A percentile compares a stretch with the other conserved stretches of the same genome.
Conservation (phyloP, 2,329 filamentous ascomycete species). For the Calonectria honghensis region DNA sequence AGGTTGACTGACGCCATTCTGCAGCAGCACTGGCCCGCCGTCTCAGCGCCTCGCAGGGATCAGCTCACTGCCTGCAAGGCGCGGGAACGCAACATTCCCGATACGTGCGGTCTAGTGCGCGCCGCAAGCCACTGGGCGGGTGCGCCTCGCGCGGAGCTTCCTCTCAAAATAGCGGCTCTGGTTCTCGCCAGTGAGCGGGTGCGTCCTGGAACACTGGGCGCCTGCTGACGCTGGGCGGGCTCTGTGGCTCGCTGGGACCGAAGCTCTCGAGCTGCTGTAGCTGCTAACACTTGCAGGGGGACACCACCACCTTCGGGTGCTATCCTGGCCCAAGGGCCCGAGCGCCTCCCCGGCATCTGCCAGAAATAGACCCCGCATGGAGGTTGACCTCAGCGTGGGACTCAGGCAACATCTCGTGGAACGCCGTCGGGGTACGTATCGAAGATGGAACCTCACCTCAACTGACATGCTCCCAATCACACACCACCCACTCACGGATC, state of each 20-base stretch:
- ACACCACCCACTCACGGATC: constrained; percentile 29
- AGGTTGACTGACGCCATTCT: constrained; percentile 42
- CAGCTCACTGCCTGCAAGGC: constrained; percentile 35
- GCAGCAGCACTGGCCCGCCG: constrained; percentile 32
- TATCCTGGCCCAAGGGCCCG: constrained; percentile 33
- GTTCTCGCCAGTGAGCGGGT: constrained; percentile 11
- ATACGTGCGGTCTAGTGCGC: constrained; percentile 36
- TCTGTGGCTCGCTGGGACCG: constrained; percentile 9
- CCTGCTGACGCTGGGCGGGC: constrained; percentile 25
- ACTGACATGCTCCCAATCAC: constrained; percentile 31
- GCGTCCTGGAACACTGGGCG: constrained; percentile 21
- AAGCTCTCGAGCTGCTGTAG: constrained; percentile 23
- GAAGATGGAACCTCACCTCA: constrained; percentile 27
- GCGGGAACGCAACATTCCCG: constrained; percentile 40
- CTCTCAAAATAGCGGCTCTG: constrained; percentile 18
- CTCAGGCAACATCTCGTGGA: constrained; percentile 26
- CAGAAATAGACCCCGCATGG: constrained; percentile 43
- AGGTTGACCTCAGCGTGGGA: constrained; percentile 24
- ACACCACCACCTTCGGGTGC: constrained; percentile 12
- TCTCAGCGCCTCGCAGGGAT: constrained; percentile 31
- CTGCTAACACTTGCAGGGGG: constrained; percentile 14
- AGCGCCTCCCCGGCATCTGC: constrained; percentile 40
- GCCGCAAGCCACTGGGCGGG: constrained; percentile 29
- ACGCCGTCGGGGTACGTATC: constrained; percentile 24
- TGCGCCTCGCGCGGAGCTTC: constrained; percentile 40